Percentiles rank a stretch among this genome's conserved stretches.
Conservation (phyloP, 1,139 yeast species). For the Pneumocystis murina region DNA sequence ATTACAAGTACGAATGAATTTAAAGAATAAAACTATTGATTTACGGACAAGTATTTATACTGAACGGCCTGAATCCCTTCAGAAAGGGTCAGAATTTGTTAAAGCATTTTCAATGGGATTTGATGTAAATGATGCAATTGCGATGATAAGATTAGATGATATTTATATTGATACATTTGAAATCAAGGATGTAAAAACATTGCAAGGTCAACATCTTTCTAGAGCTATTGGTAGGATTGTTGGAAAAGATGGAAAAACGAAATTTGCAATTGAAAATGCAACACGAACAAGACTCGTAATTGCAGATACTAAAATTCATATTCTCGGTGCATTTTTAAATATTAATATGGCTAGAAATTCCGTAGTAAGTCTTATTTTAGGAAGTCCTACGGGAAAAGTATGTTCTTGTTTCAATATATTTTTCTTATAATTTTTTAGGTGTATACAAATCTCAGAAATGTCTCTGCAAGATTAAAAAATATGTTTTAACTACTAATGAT, state of each 20-base stretch:
- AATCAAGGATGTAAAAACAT: constrained; percentile 87
- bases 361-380: constrained; percentile 83
- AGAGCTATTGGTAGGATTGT: constrained; percentile 99
- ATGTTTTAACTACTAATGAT: constrained; percentile 39
- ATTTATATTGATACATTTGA: constrained; percentile 93
- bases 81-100: constrained; percentile 92
- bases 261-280: constrained; percentile 95
- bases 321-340: constrained; percentile 91
- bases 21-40: constrained; percentile 64
- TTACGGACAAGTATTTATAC: constrained; percentile 70
- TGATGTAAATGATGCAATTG: constrained; percentile 93
- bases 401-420: neutral
- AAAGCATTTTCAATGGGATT: constrained; percentile 92
- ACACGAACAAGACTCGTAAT: constrained; percentile 94
- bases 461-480: constrained; percentile 94
- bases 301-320: constrained; percentile 92
- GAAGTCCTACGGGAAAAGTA: constrained; percentile 89
- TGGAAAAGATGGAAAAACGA: constrained; percentile 97
- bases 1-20: constrained; percentile 89
- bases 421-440: constrained; percentile 26
- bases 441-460: constrained; percentile 89
- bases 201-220: constrained; percentile 88
- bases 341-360: constrained; percentile 96
- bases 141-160: constrained; percentile 83
- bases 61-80: constrained; percentile 84